These are phyloP conservation scores for Hortaea sp. DNA, from an alignment of 2,329 filamentous ascomycete genomes.

Conservation along the genomic window DNA sequence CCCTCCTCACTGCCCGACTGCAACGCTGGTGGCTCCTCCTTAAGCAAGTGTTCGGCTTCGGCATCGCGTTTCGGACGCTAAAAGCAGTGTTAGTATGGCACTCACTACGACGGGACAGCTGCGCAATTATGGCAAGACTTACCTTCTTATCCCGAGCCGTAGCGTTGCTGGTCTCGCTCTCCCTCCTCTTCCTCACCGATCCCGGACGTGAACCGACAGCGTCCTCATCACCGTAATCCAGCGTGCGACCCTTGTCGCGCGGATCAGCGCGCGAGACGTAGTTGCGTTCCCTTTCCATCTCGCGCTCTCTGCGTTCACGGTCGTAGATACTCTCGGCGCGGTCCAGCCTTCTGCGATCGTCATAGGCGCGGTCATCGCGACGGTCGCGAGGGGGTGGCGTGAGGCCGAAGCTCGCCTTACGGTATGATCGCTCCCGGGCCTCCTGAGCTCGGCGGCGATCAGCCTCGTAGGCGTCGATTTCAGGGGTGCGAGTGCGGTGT, in stretches of 20 bases:
- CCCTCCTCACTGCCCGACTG: slow-evolving; percentile 93
- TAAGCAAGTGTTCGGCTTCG: slow-evolving; percentile 15
- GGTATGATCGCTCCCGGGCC: slow-evolving; percentile 86
- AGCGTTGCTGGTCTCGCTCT: slow-evolving; percentile 40
- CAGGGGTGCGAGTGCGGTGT: slow-evolving; percentile 60
- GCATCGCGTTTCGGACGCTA: neutral
- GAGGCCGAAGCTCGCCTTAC: slow-evolving; percentile 48
- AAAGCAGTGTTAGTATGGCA: too few relatives aligned
- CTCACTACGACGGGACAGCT: too few relatives aligned
- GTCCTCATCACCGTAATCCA: slow-evolving; percentile 76
- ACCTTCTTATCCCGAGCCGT: slow-evolving; percentile 32
- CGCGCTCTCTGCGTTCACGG: slow-evolving; percentile 74
- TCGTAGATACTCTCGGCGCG: slow-evolving; percentile 55
- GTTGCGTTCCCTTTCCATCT: slow-evolving; percentile 78
- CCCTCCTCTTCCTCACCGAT: slow-evolving; percentile 59
- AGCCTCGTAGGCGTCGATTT: slow-evolving; percentile 87
- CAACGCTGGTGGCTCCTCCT: slow-evolving; percentile 49
- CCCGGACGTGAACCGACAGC: slow-evolving; percentile 38
- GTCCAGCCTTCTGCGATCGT: slow-evolving; percentile 17
- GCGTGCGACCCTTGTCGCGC: slow-evolving; percentile 69
- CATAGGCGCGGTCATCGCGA: slow-evolving; percentile 14
- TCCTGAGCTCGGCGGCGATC: slow-evolving; percentile 89
- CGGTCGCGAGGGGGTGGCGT: slow-evolving; percentile 26
- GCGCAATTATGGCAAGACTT: slow-evolving; percentile 9
- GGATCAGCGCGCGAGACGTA: slow-evolving; percentile 77